These are phyloP conservation scores for Tylopilus subfusipes DNA, from an alignment of 768 basidiomycete species.

Conservation along the genomic window DNA sequence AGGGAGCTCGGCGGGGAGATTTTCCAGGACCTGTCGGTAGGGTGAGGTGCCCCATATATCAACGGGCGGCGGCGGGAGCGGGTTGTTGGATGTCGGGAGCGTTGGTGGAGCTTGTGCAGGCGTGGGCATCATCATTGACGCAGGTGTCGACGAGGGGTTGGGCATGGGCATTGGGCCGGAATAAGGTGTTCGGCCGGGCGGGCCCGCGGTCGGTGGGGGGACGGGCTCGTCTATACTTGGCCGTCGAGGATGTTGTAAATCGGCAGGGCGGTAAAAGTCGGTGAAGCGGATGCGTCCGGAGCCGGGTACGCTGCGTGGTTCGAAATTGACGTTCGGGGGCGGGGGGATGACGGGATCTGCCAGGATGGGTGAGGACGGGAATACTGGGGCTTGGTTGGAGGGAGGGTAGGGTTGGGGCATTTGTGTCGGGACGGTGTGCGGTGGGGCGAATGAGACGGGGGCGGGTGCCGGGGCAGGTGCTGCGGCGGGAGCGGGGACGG, in stretches of 20 bases:
- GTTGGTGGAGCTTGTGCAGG: not conserved
- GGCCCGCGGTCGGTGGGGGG: conserved; percentile 3
- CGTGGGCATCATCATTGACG: conserved; percentile 1
- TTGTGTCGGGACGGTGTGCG: not conserved
- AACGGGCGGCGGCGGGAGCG: conserved; percentile 59
- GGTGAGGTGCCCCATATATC: conserved; percentile 59
- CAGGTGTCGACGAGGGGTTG: not conserved
- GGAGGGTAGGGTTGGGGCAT: conserved; percentile 21
- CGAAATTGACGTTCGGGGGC: conserved; percentile 13
- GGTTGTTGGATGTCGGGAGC: conserved; percentile 37
- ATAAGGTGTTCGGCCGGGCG: conserved; percentile 13
- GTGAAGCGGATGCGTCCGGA: conserved; percentile 26
- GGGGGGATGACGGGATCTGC: conserved; percentile 20
- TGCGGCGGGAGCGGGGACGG: not conserved
- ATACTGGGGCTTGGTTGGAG: not conserved
- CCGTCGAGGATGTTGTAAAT: not conserved
- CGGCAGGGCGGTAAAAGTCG: conserved; percentile 25
- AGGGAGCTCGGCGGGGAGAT: conserved; percentile 45
- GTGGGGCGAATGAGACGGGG: not conserved
- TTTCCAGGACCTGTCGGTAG: conserved; percentile 48
- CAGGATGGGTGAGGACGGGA: conserved; percentile 17
- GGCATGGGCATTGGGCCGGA: not conserved
- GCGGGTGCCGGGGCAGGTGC: not conserved
- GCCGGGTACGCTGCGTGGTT: conserved; percentile 9
- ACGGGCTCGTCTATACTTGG: not conserved